A percentile compares a stretch with the other conserved stretches of the same genome.
phyloP scores from a whole-genome alignment of 352 stramenopile genomes.

The Phytopythium oedochilum region DNA sequence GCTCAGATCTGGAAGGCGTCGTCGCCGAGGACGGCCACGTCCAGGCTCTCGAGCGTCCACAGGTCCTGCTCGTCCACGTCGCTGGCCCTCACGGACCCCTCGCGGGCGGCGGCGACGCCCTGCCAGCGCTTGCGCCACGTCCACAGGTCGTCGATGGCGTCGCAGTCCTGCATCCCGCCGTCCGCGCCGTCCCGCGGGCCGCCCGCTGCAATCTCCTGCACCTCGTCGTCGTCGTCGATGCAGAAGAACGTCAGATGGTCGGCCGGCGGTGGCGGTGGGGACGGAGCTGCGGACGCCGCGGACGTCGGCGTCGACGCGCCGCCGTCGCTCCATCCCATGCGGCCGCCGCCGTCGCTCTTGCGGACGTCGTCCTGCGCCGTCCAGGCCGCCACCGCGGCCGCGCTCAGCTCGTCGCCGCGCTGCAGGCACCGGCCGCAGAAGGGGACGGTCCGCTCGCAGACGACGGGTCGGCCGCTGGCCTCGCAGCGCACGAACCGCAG shows the following conservation, averaged over 20 bases:
- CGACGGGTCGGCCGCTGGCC: not conserved
- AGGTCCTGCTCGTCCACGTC: constrained; percentile 1
- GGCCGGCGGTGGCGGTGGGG: not conserved
- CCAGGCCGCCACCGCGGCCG: constrained; percentile 20
- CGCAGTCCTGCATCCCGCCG: too few species aligned
- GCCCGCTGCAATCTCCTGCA: not conserved
- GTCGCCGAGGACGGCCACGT: not conserved
- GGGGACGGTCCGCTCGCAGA: constrained; percentile 8
- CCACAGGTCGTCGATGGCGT: not conserved
- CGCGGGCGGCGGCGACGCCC: not conserved
- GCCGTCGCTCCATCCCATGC: not conserved
- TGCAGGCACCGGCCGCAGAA: constrained; percentile 29
- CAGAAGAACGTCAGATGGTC: constrained; percentile 3
- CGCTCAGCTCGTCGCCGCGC: constrained; percentile 21
- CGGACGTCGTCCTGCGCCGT: constrained; percentile 14
- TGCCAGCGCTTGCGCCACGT: not conserved
- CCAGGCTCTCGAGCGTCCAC: constrained; percentile 2
- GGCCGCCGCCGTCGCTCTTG: not conserved
- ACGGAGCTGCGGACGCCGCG: not conserved
- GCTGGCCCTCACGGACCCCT: not conserved
- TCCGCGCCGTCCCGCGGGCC: not conserved
- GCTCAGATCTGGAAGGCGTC: constrained; percentile 2
- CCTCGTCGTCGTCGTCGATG: constrained; percentile 1
- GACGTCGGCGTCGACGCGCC: not conserved
- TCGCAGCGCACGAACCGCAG: constrained; percentile 9